Conservation (phyloP, 495 filamentous ascomycete species). For the Choiromyces venosus region DNA sequence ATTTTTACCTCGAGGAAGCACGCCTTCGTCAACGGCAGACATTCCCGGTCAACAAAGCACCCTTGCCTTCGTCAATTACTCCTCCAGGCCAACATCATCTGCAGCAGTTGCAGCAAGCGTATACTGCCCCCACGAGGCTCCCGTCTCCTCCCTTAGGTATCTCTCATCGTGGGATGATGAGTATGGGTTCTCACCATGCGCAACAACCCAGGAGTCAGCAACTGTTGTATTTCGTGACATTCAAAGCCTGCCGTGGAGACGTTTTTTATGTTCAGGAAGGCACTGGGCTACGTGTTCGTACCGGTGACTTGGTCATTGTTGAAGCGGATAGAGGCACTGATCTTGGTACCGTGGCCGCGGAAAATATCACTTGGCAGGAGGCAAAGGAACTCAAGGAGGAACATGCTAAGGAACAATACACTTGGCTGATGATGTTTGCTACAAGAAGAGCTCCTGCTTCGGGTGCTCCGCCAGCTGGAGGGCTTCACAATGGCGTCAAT, state of each 20-base stretch:
- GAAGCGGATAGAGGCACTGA: constrained; percentile 96
- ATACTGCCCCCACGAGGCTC: constrained; percentile 51
- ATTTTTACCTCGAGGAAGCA: constrained; percentile 36
- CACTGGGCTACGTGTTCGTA: constrained; percentile 81
- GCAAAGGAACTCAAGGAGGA: constrained; percentile 84
- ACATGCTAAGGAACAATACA: constrained; percentile 87
- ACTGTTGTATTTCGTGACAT: constrained; percentile 84
- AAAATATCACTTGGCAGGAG: constrained; percentile 73
- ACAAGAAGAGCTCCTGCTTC: constrained; percentile 61
- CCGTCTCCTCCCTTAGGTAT: constrained; percentile 49
- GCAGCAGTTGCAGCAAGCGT: constrained; percentile 51
- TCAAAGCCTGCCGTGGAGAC: constrained; percentile 90
- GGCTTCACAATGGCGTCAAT: constrained; percentile 48
- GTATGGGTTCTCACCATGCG: constrained; percentile 45
- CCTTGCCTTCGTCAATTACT: constrained; percentile 32
- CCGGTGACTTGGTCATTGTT: constrained; percentile 90
- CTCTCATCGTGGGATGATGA: constrained; percentile 58
- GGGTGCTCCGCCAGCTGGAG: constrained; percentile 53
- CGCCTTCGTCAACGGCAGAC: constrained; percentile 37
- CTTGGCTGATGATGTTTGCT: constrained; percentile 96
- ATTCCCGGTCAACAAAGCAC: constrained; percentile 28
- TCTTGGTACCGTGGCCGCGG: constrained; percentile 81
- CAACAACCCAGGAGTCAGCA: constrained; percentile 69
- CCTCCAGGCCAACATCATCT: constrained; percentile 40
- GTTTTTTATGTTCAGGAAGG: constrained; percentile 96